Evolutionary conservation across 1,284 basidiomycete genomes (phyloP).

Genomic region (Flammula alnicola): DNA sequence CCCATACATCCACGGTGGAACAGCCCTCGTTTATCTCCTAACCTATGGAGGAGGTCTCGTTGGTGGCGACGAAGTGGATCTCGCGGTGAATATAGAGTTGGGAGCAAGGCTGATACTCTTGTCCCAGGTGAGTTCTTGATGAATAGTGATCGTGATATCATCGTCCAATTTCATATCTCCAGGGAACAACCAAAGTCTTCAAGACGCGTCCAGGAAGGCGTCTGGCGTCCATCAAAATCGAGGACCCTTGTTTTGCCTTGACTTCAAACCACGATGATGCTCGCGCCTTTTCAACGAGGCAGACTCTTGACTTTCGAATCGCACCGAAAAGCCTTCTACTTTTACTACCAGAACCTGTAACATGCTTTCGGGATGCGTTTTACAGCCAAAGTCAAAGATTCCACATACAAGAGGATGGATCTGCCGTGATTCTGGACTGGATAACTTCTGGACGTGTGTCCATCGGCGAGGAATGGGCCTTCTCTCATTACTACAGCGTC

Average conservation of each 20-base stretch:
- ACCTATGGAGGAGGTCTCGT: conserved; percentile 95
- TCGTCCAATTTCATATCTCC: conserved; percentile 8
- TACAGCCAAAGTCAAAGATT: conserved; percentile 85
- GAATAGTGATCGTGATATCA: background rate
- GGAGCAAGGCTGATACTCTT: conserved; percentile 68
- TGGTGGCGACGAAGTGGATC: conserved; percentile 78
- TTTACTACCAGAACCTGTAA: conserved; percentile 89
- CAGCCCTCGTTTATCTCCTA: conserved; percentile 81
- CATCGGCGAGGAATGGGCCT: conserved; percentile 88
- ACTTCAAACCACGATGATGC: conserved; percentile 4
- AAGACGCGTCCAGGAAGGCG: conserved; percentile 65
- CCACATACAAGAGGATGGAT: conserved; percentile 63
- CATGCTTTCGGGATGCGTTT: conserved; percentile 85
- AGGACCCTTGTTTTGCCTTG: conserved; percentile 14
- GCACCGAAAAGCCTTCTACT: conserved; percentile 61
- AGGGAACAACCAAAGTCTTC: conserved; percentile 97
- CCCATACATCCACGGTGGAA: conserved; percentile 56
- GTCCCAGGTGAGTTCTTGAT: conserved; percentile 70
- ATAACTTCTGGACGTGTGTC: conserved; percentile 83
- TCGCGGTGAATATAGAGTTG: conserved; percentile 67
- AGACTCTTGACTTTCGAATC: conserved; percentile 63
- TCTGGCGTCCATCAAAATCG: conserved; percentile 38
- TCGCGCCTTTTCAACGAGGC: conserved; percentile 37
- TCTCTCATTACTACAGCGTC: conserved; percentile 81
- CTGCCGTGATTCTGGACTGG: conserved; percentile 86